Evolutionary conservation across 2,329 filamentous ascomycete genomes (phyloP).

Genomic region (Rhinocladiella similis): DNA sequence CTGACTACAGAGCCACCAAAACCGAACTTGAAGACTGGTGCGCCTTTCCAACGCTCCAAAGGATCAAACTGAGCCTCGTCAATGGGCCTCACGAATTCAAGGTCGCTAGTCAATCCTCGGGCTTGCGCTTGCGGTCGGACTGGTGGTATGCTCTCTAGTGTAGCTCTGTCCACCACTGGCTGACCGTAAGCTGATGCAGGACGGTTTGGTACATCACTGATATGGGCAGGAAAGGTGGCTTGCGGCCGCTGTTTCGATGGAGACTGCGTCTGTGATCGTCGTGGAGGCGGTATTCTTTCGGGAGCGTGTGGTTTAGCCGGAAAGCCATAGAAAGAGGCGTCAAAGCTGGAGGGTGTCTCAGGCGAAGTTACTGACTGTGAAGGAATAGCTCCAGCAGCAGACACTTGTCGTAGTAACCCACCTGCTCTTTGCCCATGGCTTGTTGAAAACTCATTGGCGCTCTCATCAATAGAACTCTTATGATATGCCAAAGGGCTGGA

Average conservation of each 20-base stretch:
- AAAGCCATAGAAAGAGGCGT: constrained; percentile 34
- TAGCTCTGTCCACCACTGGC: constrained; percentile 34
- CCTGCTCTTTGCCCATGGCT: constrained; percentile 1
- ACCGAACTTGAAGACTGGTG: constrained; percentile 83
- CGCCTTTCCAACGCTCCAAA: constrained; percentile 86
- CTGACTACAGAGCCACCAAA: constrained; percentile 80
- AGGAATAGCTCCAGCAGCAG: constrained; percentile 6
- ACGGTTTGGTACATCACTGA: constrained; percentile 48
- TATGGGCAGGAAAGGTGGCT: constrained; percentile 42
- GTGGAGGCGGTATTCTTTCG: constrained; percentile 38
- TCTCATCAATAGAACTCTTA: constrained; percentile 24
- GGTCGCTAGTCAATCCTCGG: constrained; percentile 48
- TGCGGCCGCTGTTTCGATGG: constrained; percentile 56
- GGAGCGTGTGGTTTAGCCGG: constrained; percentile 37
- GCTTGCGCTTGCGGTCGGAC: constrained; percentile 35
- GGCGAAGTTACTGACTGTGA: constrained; percentile 29
- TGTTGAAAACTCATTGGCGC: constrained; percentile 15
- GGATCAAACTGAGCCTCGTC: constrained; percentile 66
- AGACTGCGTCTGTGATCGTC: constrained; percentile 59
- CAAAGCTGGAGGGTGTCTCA: constrained; percentile 8
- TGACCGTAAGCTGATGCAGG: constrained; percentile 57
- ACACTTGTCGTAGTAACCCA: constrained; percentile 7
- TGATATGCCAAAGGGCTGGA: constrained; percentile 64
- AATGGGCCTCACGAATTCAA: constrained; percentile 57
- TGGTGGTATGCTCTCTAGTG: constrained; percentile 30